Evolutionary conservation across 176 grass and related monocot genomes (phyloP), one percentile per base, ranked within the genome.

Genomic region (Oryza australiensis): DNA sequence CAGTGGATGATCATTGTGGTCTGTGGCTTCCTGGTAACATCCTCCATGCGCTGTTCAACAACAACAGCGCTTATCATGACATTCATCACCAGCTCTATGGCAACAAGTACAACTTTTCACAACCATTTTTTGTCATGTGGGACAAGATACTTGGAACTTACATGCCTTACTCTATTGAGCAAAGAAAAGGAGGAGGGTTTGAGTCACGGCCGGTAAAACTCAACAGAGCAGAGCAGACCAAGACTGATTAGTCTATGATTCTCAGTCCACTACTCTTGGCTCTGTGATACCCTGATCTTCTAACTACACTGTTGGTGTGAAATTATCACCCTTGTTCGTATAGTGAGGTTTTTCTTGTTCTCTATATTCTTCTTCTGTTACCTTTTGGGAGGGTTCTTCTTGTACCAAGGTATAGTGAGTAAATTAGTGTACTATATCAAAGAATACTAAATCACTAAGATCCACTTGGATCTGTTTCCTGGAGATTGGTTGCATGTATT

Each of bases 91-190:
- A 95, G 64, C 89, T 95, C 32, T 90, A 95, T 55, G 93, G 93
- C 22, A 87, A 71, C 63, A 95, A 95, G 77, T 95, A 95, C 64
- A 95, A 95, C 81, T 95, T 92, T 91, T 95, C 93, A 32, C 93
- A 95, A 69, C 90, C 90, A 4, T 95, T 95, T 70, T 95, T 95
- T 73, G 82, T 92, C 16, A 72, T 90, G 57, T 95, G 93, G 93
- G 93, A 92, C 73, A 95, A 85, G 79, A 88, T 95, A 38, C 70
- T 95, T 1, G 90, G 90, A 70, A 95, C 93, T 28, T 88, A 95
- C 71, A 92, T 95, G 87, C 78, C 87, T 12, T 95, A 92, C 55
- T 85, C 87, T 62, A 82, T 95, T 3, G 87, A 92, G 40, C 64
- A 74, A 6, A 62, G 90, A 66, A 95, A 92, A 76, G 85, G 68